phyloP scores from a whole-genome alignment of 192 early-diverging fungal genomes.

The Linnemannia schmuckeri region DNA sequence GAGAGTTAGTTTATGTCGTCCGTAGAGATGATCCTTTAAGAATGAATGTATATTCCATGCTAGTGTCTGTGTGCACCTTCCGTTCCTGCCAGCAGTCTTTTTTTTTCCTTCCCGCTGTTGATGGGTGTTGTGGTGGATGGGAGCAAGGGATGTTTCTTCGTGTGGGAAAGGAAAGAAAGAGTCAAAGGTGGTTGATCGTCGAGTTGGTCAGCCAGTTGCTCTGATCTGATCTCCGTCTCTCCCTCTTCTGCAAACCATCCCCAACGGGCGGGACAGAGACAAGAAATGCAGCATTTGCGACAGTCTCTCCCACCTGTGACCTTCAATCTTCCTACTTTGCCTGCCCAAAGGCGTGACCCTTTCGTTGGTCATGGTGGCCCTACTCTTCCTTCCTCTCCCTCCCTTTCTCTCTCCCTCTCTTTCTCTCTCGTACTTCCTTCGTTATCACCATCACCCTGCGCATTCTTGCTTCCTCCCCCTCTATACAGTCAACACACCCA shows the following conservation, averaged over 20 bases:
- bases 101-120: background rate
- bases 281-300: background rate
- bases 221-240: background rate
- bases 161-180: background rate
- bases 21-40: background rate
- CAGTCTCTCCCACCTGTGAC: background rate
- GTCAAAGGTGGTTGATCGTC: background rate
- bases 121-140: background rate
- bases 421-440: background rate
- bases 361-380: too few species aligned
- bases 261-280: background rate
- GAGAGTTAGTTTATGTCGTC: too few species aligned
- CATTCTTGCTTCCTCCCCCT: background rate
- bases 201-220: background rate
- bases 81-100: background rate
- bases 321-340: too few species aligned
- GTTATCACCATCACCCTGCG: background rate
- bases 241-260: background rate
- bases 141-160: background rate
- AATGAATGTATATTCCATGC: background rate
- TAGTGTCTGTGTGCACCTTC: background rate
- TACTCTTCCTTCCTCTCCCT: too few species aligned
- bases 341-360: too few species aligned
- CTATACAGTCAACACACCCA: background rate
- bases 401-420: background rate